Percentiles rank a stretch among this genome's conserved stretches.
phyloP scores from a whole-genome alignment of 2,329 filamentous ascomycete species.

The Ophiostoma perfectum region DNA sequence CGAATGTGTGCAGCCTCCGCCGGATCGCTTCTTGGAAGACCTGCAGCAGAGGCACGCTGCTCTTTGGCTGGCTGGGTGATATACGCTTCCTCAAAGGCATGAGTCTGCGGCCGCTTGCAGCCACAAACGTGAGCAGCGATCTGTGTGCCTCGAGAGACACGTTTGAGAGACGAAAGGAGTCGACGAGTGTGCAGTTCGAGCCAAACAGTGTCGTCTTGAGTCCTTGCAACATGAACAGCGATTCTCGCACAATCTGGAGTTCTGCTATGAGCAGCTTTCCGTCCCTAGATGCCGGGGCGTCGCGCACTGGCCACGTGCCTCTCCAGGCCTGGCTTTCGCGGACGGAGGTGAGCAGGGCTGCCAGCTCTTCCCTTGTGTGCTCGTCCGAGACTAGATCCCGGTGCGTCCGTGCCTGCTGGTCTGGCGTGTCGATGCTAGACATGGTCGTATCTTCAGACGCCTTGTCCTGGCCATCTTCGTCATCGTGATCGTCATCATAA shows the following conservation, averaged over 20 bases:
- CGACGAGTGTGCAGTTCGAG: conserved; percentile 36
- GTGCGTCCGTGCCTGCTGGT: conserved; percentile 15
- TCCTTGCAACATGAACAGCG: conserved; percentile 79
- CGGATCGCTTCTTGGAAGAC: conserved; percentile 63
- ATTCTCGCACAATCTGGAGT: conserved; percentile 67
- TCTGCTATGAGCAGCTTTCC: conserved; percentile 53
- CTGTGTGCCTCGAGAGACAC: conserved; percentile 48
- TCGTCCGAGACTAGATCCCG: conserved; percentile 32
- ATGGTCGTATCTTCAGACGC: conserved; percentile 31
- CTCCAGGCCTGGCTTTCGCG: conserved; percentile 46
- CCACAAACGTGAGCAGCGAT: conserved; percentile 43
- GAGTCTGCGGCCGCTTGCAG: conserved; percentile 44
- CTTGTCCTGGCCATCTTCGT: conserved; percentile 61
- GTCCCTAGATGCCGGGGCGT: background rate
- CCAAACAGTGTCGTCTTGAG: conserved; percentile 68
- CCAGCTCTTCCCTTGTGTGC: conserved; percentile 30
- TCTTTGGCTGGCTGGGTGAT: conserved; percentile 23
- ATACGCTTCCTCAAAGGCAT: conserved; percentile 43
- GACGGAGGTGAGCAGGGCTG: conserved; percentile 35
- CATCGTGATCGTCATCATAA: conserved; percentile 45
- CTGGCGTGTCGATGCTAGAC: conserved; percentile 18
- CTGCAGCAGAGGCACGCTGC: conserved; percentile 55
- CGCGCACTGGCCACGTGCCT: background rate
- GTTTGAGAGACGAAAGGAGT: conserved; percentile 43
- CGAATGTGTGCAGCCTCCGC: conserved; percentile 52